Evolutionary conservation across 768 basidiomycete genomes (phyloP).

Genomic region (Ramaria rubella): DNA sequence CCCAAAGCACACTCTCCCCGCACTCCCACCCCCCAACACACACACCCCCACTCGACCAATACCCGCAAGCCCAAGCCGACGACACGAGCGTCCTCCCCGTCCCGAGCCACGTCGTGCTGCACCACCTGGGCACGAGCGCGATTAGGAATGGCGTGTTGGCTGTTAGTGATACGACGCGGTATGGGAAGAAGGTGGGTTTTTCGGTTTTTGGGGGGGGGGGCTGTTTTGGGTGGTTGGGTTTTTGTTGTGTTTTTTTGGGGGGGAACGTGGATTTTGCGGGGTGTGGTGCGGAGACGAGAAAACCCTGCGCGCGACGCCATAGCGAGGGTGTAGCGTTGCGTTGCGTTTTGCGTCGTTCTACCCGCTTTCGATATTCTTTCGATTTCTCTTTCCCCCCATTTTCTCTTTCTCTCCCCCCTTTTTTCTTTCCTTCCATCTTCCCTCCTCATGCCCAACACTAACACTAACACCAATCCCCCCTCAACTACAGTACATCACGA

Average conservation of each 20-base stretch:
- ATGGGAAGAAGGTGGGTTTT: constrained; percentile 93
- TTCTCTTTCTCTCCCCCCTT: neutral
- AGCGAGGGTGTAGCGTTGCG: too few relatives aligned
- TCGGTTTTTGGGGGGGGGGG: too few relatives aligned
- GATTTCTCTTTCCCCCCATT: too few relatives aligned
- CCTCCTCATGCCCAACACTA: neutral
- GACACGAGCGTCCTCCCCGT: constrained; percentile 89
- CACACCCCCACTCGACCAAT: constrained; percentile 15
- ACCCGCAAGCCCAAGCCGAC: constrained; percentile 51
- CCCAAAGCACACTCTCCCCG: constrained; percentile 19
- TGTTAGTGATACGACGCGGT: constrained; percentile 86
- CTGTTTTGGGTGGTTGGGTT: too few relatives aligned
- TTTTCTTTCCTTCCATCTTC: neutral
- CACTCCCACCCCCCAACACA: constrained; percentile 12
- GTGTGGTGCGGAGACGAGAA: too few relatives aligned
- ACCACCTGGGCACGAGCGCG: constrained; percentile 92
- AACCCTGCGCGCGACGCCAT: too few relatives aligned
- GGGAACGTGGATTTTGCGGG: too few relatives aligned
- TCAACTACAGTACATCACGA: constrained; percentile 64
- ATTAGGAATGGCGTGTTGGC: constrained; percentile 91
- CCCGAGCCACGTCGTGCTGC: constrained; percentile 88
- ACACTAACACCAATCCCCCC: neutral
- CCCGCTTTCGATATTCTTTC: too few relatives aligned
- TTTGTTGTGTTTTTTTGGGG: too few relatives aligned
- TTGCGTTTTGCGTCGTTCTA: too few relatives aligned